Evolutionary conservation across 1,139 yeast genomes (phyloP).

Genomic region (Diutina rugosa): DNA sequence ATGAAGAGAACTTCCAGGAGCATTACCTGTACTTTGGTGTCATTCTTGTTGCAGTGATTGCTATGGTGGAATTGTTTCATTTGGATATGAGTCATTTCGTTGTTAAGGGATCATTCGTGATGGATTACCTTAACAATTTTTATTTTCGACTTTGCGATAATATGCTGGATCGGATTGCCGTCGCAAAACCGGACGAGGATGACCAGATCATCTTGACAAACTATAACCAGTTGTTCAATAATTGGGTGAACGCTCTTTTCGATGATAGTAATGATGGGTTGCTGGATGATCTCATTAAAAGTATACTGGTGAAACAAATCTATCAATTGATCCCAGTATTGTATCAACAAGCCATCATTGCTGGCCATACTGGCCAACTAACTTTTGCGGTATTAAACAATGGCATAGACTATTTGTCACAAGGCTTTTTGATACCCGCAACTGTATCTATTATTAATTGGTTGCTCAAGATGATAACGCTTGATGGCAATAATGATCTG

Average conservation of each 20-base stretch:
- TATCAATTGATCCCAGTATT: slow-evolving; percentile 60
- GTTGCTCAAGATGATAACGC: slow-evolving; percentile 5
- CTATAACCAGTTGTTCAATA: slow-evolving; percentile 40
- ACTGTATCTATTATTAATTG: slow-evolving; percentile 23
- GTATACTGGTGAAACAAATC: slow-evolving; percentile 56
- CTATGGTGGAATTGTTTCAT: slow-evolving; percentile 31
- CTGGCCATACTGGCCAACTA: slow-evolving; percentile 42
- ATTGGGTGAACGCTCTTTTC: slow-evolving; percentile 74
- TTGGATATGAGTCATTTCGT: slow-evolving; percentile 17
- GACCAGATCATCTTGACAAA: slow-evolving; percentile 20
- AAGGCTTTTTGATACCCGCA: slow-evolving; percentile 27
- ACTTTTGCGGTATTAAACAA: slow-evolving; percentile 19
- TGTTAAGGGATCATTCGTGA: slow-evolving; percentile 18
- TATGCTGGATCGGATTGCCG: slow-evolving; percentile 12
- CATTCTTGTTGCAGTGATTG: slow-evolving; percentile 35
- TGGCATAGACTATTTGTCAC: slow-evolving; percentile 34
- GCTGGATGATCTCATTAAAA: slow-evolving; percentile 66
- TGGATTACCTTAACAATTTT: slow-evolving; percentile 22
- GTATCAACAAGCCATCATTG: slow-evolving; percentile 59
- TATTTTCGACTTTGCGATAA: slow-evolving; percentile 20
- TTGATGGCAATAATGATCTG: slow-evolving; percentile 4
- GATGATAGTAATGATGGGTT: slow-evolving; percentile 67
- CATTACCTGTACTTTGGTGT: slow-evolving; percentile 57
- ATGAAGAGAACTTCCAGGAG: slow-evolving; percentile 53
- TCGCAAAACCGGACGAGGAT: slow-evolving; percentile 10